These are phyloP conservation scores for Moesziomyces sp. DNA, from an alignment of 1,284 basidiomycete genomes.

Conservation along the genomic window DNA sequence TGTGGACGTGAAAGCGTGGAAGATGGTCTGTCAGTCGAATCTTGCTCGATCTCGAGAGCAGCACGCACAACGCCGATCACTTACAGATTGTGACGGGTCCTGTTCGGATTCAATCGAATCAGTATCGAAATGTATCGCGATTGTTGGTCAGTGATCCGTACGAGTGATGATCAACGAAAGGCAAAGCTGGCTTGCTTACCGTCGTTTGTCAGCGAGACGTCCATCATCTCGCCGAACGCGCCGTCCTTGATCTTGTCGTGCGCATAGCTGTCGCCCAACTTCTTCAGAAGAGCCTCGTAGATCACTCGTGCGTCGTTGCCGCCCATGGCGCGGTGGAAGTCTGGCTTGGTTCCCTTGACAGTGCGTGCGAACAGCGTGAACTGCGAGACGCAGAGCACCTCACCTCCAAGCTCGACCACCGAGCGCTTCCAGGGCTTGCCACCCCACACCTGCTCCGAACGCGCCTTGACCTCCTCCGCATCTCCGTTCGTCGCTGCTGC, in stretches of 20 bases:
- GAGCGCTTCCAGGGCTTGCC: conserved; percentile 59
- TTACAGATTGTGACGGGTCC: conserved; percentile 54
- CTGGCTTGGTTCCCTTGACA: conserved; percentile 64
- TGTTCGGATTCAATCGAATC: not conserved
- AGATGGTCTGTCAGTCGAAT: not conserved
- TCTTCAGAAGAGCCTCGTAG: conserved; percentile 56
- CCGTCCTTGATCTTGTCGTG: conserved; percentile 58
- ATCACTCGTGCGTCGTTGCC: conserved; percentile 47
- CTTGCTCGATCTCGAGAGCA: not conserved
- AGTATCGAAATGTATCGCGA: not conserved
- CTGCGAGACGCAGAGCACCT: conserved; percentile 65
- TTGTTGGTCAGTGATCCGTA: not conserved
- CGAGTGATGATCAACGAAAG: not conserved
- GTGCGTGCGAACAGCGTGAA: conserved; percentile 64
- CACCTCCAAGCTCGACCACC: conserved; percentile 59
- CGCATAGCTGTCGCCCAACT: conserved; percentile 45
- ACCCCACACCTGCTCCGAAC: conserved; percentile 54
- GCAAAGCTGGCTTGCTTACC: conserved; percentile 24
- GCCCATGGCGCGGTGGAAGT: conserved; percentile 63
- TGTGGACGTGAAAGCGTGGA: not conserved
- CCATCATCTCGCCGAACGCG: conserved; percentile 66
- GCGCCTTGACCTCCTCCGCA: conserved; percentile 8
- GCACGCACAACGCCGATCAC: conserved; percentile 1
- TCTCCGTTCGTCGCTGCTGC: not conserved
- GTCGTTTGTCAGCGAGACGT: conserved; percentile 62